phyloP scores from a whole-genome alignment of 257 asterid genomes.

The Capsicum chinense region DNA sequence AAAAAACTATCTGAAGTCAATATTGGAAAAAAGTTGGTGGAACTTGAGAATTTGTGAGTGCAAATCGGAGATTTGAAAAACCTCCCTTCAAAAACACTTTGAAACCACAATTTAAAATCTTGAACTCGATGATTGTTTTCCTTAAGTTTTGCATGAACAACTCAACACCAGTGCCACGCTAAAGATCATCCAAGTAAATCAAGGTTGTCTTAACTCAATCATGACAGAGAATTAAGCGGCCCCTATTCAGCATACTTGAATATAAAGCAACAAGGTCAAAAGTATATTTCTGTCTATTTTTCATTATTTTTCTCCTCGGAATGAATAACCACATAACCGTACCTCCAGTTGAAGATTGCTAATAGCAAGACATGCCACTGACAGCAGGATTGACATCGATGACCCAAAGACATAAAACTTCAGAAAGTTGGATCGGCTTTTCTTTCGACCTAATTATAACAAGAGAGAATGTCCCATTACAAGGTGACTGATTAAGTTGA shows the following conservation, averaged over 20 bases:
- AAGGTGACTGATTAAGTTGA: not conserved
- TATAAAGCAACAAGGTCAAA: not conserved
- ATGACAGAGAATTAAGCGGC: not conserved
- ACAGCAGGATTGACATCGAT: conserved; percentile 52
- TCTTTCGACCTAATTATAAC: conserved; percentile 65
- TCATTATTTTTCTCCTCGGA: not conserved
- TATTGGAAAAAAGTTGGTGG: not conserved
- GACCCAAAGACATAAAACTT: conserved; percentile 71
- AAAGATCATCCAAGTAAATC: not conserved
- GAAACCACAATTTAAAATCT: not conserved
- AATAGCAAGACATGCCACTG: conserved; percentile 48
- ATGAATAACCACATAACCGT: conserved; percentile 15
- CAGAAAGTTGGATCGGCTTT: conserved; percentile 62
- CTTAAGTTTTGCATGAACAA: not conserved
- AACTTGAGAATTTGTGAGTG: conserved; percentile 7
- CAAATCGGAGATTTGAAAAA: not conserved
- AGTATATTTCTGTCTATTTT: not conserved
- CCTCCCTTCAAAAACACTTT: not conserved
- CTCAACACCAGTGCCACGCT: conserved; percentile 8
- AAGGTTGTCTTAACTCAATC: not conserved
- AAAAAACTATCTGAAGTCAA: not conserved
- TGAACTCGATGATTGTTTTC: conserved; percentile 20
- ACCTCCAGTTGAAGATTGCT: conserved; percentile 54
- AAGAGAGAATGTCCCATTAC: not conserved
- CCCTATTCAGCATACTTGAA: not conserved